Percentiles rank a stretch among this genome's conserved stretches.
Conservation (phyloP, 805 yeast species). For the Saccharomycopsis sp. region DNA sequence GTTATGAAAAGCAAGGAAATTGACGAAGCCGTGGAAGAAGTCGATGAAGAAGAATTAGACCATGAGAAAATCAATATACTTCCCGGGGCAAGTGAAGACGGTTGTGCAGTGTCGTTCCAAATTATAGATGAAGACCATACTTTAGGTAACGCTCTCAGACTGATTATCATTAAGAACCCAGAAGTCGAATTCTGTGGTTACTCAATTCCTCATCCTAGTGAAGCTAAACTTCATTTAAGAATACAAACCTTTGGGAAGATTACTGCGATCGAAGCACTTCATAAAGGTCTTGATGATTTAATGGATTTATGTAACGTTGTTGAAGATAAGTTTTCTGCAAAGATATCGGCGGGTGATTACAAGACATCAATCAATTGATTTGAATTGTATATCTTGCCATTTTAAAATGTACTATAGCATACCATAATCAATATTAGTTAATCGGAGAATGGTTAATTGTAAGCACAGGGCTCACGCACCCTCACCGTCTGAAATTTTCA, state of each 20-base stretch:
- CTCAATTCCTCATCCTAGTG: conserved; percentile 97
- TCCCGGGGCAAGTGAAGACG: conserved; percentile 89
- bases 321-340: conserved; percentile 69
- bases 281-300: conserved; percentile 83
- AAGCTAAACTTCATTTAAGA: conserved; percentile 78
- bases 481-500: too few species aligned
- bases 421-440: too few species aligned
- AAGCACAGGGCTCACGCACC: too few species aligned
- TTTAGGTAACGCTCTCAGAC: conserved; percentile 87
- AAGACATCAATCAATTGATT: too few species aligned
- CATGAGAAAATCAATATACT: conserved; percentile 29
- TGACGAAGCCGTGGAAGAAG: conserved; percentile 17
- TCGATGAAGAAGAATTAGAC: conserved; percentile 24
- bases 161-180: conserved; percentile 94
- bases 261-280: conserved; percentile 89
- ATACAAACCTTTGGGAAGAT: conserved; percentile 84
- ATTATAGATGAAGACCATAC: conserved; percentile 94
- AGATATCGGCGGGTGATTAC: conserved; percentile 31
- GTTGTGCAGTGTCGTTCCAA: conserved; percentile 91
- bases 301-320: conserved; percentile 76
- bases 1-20: conserved; percentile 1
- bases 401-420: too few species aligned
- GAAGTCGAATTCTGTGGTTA: conserved; percentile 98
- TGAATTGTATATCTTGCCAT: too few species aligned
- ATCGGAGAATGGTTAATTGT: too few species aligned